Evolutionary conservation across 495 filamentous ascomycete genomes (phyloP).

Genomic region (Penicillium roqueforti): DNA sequence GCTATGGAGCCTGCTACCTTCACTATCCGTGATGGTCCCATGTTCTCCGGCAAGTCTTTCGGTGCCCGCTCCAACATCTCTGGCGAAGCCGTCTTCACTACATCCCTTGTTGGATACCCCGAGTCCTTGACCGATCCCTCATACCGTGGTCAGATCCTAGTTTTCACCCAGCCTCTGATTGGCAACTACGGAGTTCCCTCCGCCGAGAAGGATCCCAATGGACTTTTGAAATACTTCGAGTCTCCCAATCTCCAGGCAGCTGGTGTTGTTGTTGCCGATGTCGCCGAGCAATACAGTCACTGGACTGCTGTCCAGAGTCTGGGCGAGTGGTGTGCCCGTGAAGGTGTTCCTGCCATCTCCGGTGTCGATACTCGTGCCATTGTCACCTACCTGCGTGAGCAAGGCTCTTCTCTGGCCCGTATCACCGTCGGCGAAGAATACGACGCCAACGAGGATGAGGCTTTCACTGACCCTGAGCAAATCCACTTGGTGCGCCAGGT

Average conservation of each 20-base stretch:
- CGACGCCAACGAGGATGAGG: conserved; percentile 96
- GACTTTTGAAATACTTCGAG: conserved; percentile 88
- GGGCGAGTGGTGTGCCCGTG: conserved; percentile 88
- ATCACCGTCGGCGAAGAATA: conserved; percentile 98
- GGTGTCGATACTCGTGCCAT: conserved; percentile 96
- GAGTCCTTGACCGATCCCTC: conserved; percentile 98
- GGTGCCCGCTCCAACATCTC: conserved; percentile 88
- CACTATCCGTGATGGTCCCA: conserved; percentile 90
- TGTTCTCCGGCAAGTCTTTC: conserved; percentile 91
- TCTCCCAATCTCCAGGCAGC: conserved; percentile 94
- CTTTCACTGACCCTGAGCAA: conserved; percentile 88
- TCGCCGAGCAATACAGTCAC: conserved; percentile 89
- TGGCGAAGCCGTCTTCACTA: conserved; percentile 94
- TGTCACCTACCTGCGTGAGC: conserved; percentile 91
- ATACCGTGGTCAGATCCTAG: conserved; percentile 96
- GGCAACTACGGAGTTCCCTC: conserved; percentile 97
- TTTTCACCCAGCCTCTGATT: conserved; percentile 98
- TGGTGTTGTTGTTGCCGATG: conserved; percentile 92
- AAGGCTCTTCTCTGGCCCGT: conserved; percentile 89
- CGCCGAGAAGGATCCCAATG: conserved; percentile 66
- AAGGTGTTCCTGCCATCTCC: conserved; percentile 93
- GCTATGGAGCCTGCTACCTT: conserved; percentile 82
- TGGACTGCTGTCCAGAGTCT: conserved; percentile 97
- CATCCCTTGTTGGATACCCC: conserved; percentile 88
- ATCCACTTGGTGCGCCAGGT: conserved; percentile 95